Evolutionary conservation across 176 grass and related monocot species (phyloP).

Genomic region (Coix lacrymajobi): DNA sequence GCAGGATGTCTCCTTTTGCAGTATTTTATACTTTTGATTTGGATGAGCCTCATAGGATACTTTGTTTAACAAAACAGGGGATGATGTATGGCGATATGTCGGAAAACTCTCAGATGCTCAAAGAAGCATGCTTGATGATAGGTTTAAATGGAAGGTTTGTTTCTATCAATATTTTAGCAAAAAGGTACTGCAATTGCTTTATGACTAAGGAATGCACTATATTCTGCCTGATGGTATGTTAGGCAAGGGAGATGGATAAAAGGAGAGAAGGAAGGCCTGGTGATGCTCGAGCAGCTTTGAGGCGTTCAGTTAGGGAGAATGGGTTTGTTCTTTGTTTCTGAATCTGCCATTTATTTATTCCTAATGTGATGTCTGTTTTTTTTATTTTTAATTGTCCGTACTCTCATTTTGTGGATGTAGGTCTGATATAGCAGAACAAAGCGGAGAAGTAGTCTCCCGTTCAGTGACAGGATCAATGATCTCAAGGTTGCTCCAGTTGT

Average conservation of each 20-base stretch:
- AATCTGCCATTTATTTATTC: neutral
- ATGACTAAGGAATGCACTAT: neutral
- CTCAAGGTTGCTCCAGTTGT: constrained; percentile 58
- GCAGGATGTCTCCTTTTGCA: neutral
- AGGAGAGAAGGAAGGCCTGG: constrained; percentile 93
- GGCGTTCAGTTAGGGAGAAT: constrained; percentile 93
- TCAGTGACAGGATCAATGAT: constrained; percentile 60
- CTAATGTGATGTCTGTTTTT: neutral
- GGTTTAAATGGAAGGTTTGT: constrained; percentile 99
- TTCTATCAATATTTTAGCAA: constrained; percentile 16
- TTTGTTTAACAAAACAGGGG: constrained; percentile 48
- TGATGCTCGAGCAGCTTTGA: constrained; percentile 87
- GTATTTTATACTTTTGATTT: constrained; percentile 16
- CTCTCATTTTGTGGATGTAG: constrained; percentile 34
- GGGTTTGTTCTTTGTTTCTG: constrained; percentile 44
- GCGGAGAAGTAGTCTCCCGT: constrained; percentile 62
- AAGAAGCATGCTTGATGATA: constrained; percentile 99
- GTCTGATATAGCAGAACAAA: constrained; percentile 77
- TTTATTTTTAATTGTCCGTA: constrained; percentile 4
- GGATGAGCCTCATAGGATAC: neutral
- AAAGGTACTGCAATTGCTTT: neutral
- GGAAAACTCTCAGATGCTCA: constrained; percentile 99
- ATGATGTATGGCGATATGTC: constrained; percentile 97
- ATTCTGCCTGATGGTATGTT: constrained; percentile 23
- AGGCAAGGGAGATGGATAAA: constrained; percentile 99